A percentile compares a stretch with the other conserved stretches of the same genome.
Conservation (phyloP, 1,284 basidiomycete genomes). For the Sphaerobolus stellatus region DNA sequence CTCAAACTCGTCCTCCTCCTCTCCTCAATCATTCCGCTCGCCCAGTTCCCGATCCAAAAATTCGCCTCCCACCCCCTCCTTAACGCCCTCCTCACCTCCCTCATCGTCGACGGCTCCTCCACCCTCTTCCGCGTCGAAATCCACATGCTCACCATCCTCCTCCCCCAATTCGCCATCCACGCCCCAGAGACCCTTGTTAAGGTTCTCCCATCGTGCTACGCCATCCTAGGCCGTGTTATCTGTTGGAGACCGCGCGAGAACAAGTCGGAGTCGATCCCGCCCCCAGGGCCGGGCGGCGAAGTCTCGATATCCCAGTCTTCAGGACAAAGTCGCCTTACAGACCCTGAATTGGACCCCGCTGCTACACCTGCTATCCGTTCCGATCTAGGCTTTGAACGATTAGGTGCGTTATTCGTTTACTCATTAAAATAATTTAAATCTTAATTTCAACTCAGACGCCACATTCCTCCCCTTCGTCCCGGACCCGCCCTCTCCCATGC, state of each 20-base stretch:
- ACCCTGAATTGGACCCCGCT: slow-evolving; percentile 36
- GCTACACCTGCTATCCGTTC: slow-evolving; percentile 44
- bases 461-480: slow-evolving; percentile 52
- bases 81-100: slow-evolving; percentile 56
- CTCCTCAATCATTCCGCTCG: slow-evolving; percentile 33
- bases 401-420: slow-evolving; percentile 27
- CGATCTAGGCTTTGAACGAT: slow-evolving; percentile 62
- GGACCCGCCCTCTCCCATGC: slow-evolving; percentile 53
- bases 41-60: slow-evolving; percentile 49
- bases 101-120: slow-evolving; percentile 71
- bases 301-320: slow-evolving; percentile 23
- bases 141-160: slow-evolving; percentile 61
- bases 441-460: slow-evolving; percentile 35
- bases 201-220: slow-evolving; percentile 61
- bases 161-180: slow-evolving; percentile 70
- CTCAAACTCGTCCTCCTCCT: slow-evolving; percentile 68
- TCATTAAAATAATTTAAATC: not conserved
- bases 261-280: slow-evolving; percentile 22
- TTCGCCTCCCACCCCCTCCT: slow-evolving; percentile 64
- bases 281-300: too few species aligned
- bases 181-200: slow-evolving; percentile 53
- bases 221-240: slow-evolving; percentile 63
- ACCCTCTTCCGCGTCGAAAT: slow-evolving; percentile 63
- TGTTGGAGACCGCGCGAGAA: slow-evolving; percentile 62
- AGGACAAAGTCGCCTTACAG: slow-evolving; percentile 28